Evolutionary conservation across 2,329 filamentous ascomycete species (phyloP).

Genomic region (Coniochaeta prunicola): DNA sequence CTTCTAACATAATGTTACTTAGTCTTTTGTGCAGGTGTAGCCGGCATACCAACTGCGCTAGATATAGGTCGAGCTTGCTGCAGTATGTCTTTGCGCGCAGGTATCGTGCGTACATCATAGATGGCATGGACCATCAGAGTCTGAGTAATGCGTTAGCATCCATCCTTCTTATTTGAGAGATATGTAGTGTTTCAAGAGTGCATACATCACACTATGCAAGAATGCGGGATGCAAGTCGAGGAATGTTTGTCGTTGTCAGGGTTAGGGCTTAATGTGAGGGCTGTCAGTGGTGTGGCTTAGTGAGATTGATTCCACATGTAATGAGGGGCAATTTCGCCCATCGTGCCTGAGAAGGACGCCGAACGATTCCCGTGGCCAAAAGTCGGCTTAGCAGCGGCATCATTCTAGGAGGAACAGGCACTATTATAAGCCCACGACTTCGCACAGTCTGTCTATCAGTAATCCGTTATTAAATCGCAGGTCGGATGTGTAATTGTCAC

Average conservation of each 20-base stretch:
- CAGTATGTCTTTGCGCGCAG: neutral
- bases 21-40: neutral
- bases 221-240: neutral
- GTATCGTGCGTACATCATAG: neutral
- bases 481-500: neutral
- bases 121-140: neutral
- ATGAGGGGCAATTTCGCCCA: neutral
- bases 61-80: neutral
- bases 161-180: neutral
- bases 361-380: neutral
- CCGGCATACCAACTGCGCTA: neutral
- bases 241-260: neutral
- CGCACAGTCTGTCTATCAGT: neutral
- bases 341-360: neutral
- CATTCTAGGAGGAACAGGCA: neutral
- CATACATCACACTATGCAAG: neutral
- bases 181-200: neutral
- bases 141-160: neutral
- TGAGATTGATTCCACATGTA: neutral
- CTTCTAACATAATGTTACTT: constrained; percentile 14
- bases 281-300: neutral
- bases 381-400: neutral
- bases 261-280: neutral
- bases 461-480: neutral
- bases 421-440: neutral